Evolutionary conservation across 176 grass and related monocot species (phyloP).

Genomic region (Zoysia japonica): DNA sequence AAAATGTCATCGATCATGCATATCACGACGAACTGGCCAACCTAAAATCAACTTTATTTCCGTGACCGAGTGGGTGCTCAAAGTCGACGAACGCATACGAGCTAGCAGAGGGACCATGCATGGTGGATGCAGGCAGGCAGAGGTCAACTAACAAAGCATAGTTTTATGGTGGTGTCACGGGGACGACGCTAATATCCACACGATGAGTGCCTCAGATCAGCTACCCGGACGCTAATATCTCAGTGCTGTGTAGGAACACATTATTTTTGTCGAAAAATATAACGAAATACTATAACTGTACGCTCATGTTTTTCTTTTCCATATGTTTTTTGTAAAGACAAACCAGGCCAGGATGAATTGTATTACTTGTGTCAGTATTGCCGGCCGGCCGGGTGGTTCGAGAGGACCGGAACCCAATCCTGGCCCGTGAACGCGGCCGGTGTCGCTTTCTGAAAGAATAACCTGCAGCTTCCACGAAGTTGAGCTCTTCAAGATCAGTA

Average conservation of each 20-base stretch:
- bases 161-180: constrained; percentile 44
- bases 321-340: too few species aligned
- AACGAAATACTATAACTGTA: too few species aligned
- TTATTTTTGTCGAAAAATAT: too few species aligned
- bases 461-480: constrained; percentile 35
- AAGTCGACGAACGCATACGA: background rate
- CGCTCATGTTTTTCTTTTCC: too few species aligned
- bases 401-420: constrained; percentile 24
- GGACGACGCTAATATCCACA: constrained; percentile 44
- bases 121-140: constrained; percentile 15
- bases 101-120: background rate
- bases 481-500: constrained; percentile 26
- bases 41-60: constrained; percentile 6
- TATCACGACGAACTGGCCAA: constrained; percentile 21
- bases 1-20: background rate
- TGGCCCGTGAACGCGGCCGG: constrained; percentile 30
- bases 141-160: constrained; percentile 57
- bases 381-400: background rate
- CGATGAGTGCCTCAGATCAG: background rate
- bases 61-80: background rate
- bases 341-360: too few species aligned
- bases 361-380: background rate
- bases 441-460: constrained; percentile 35
- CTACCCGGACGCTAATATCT: constrained; percentile 11
- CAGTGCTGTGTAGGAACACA: background rate